Evolutionary conservation across 441 rosid genomes (phyloP), one percentile per base, ranked within the genome.

Genomic region (Rhodomyrtus psidioides): DNA sequence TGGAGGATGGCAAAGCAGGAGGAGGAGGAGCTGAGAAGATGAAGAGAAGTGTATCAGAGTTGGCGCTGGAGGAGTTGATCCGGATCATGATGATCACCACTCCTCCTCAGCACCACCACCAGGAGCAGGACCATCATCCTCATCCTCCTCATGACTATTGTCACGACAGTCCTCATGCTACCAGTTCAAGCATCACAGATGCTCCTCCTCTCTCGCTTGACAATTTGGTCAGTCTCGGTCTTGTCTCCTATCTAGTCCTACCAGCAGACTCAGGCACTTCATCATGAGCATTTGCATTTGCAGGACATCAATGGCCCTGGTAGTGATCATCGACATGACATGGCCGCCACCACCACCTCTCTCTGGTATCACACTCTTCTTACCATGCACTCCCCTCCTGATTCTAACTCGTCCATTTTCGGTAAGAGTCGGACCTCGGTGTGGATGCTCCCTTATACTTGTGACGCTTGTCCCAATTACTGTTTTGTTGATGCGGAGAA

Each of bases 1-100:
- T 70, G 79, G 79, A 70, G 49, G 49, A 34, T 15, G 79, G n/a
- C 19, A 70, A 62, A 62, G 44, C 44, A 62, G 75, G 75, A 19
- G 74, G 74, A 42, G 44, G 34, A n/a, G n/a, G n/a, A n/a, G n/a
- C n/a, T n/a, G n/a, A n/a, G n/a, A n/a, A n/a, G n/a, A n/a, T n/a
- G n/a, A n/a, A n/a, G n/a, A n/a, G n/a, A 81, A 95, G 94, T 84
- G 92, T 88, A 28, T 95, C 98, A 28, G 95, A 95, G 91, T 83
- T 93, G 89, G 94, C 85, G 53, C 87, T 96, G 1, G 90, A 92
- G 75, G 97, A 94, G 90, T 85, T 81, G 4, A 3, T 86, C 58
- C 87, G 90, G 92, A 90, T 86, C 34, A 81, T 83, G 58, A n/a
- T 84, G 86, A 83, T 62, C 87, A 84, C 57, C 49, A 81, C 89